These are phyloP conservation scores for Hypholoma sublateritium DNA, from an alignment of 768 basidiomycete genomes.

Conservation along the genomic window DNA sequence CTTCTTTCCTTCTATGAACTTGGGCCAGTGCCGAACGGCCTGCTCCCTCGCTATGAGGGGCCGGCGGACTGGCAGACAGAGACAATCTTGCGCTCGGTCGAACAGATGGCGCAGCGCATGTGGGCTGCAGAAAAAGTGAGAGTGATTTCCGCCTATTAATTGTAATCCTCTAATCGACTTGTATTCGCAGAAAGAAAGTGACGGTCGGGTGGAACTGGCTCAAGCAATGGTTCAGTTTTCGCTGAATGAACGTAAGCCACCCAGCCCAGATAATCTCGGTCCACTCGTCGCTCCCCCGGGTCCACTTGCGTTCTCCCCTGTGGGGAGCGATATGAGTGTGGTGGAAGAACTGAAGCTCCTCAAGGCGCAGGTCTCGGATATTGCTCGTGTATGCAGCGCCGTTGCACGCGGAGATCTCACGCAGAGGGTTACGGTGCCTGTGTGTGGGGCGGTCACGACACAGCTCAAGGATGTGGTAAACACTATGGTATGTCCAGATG, in stretches of 20 bases:
- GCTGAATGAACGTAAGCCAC: too few species aligned
- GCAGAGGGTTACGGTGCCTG: conserved; percentile 73
- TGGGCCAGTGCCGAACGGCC: conserved; percentile 41
- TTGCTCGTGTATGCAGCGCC: conserved; percentile 75
- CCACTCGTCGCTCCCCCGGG: too few species aligned
- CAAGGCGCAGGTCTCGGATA: conserved; percentile 78
- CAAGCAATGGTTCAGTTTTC: too few species aligned
- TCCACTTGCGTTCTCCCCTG: conserved; percentile 18
- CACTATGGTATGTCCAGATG: background rate
- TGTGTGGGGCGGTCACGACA: conserved; percentile 72
- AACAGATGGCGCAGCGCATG: conserved; percentile 51
- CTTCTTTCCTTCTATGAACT: conserved; percentile 59
- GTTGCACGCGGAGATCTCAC: conserved; percentile 70
- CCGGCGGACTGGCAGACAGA: conserved; percentile 57
- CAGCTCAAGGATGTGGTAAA: background rate
- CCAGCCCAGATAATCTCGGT: too few species aligned
- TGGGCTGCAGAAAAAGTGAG: conserved; percentile 50
- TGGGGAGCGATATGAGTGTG: conserved; percentile 19
- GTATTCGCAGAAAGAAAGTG: too few species aligned
- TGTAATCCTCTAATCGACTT: too few species aligned
- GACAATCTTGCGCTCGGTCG: conserved; percentile 50
- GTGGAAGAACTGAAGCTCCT: conserved; percentile 50
- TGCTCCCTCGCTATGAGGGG: conserved; percentile 50
- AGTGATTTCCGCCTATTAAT: too few species aligned
- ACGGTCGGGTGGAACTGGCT: too few species aligned